A percentile compares a stretch with the other conserved stretches of the same genome.
Evolutionary conservation across 768 basidiomycete genomes (phyloP).

Genomic region (Pholiota conissans): DNA sequence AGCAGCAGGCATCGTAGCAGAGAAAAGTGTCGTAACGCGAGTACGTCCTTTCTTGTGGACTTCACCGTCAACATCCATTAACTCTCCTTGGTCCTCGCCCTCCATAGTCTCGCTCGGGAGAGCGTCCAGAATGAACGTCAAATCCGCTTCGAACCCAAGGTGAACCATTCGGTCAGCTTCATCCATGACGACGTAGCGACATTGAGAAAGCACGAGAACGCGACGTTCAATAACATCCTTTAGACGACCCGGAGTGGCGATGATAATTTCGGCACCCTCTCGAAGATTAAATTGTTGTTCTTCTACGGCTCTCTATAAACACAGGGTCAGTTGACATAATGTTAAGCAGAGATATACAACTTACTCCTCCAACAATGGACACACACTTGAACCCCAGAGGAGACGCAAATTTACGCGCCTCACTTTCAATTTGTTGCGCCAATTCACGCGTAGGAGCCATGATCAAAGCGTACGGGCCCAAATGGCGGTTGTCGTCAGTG

Average conservation of each 20-base stretch:
- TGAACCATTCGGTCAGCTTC: constrained; percentile 99
- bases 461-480: constrained; percentile 92
- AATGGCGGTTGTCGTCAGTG: constrained; percentile 89
- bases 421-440: constrained; percentile 95
- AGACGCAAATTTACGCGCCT: constrained; percentile 88
- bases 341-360: constrained; percentile 26
- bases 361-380: constrained; percentile 95
- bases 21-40: constrained; percentile 94
- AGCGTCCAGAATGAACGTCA: constrained; percentile 93
- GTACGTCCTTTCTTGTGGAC: constrained; percentile 75
- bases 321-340: not conserved
- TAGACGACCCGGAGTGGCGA: constrained; percentile 97
- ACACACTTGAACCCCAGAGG: constrained; percentile 93
- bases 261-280: constrained; percentile 98
- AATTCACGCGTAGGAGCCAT: constrained; percentile 97
- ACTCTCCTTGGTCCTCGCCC: constrained; percentile 75
- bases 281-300: constrained; percentile 98
- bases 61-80: constrained; percentile 78
- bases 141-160: constrained; percentile 92
- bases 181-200: constrained; percentile 99
- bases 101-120: constrained; percentile 86
- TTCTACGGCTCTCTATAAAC: constrained; percentile 78
- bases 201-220: constrained; percentile 94
- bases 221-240: constrained; percentile 97
- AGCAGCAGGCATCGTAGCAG: constrained; percentile 97